Evolutionary conservation across 2,329 filamentous ascomycete genomes (phyloP).

Genomic region (Sporothrix pallida): DNA sequence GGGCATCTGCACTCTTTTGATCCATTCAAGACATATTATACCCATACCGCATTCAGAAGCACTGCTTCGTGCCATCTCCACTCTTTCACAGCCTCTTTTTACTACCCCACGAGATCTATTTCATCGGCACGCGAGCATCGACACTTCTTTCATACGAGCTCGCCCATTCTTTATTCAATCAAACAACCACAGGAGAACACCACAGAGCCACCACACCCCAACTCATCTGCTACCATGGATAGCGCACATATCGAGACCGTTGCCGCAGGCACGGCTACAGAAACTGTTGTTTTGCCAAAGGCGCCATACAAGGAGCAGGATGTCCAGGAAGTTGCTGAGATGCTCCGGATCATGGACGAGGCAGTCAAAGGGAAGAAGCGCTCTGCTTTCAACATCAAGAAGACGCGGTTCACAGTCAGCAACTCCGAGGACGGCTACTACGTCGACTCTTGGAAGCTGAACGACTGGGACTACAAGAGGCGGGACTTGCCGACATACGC

Average conservation of each 20-base stretch:
- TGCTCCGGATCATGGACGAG: slow-evolving; percentile 69
- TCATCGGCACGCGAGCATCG: background rate
- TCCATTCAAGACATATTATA: background rate
- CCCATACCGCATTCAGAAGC: background rate
- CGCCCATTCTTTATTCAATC: background rate
- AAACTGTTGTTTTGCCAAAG: slow-evolving; percentile 38
- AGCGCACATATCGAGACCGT: background rate
- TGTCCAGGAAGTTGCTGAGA: slow-evolving; percentile 65
- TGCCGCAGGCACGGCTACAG: background rate
- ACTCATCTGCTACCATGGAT: slow-evolving; percentile 22
- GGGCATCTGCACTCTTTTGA: background rate
- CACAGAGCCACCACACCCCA: background rate
- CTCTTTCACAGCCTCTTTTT: background rate
- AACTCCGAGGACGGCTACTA: slow-evolving; percentile 66
- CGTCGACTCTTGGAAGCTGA: slow-evolving; percentile 91
- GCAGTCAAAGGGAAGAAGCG: slow-evolving; percentile 61
- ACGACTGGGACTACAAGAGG: slow-evolving; percentile 96
- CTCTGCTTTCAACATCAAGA: slow-evolving; percentile 74
- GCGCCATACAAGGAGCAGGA: slow-evolving; percentile 74
- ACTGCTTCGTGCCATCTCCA: slow-evolving; percentile 4
- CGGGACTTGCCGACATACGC: slow-evolving; percentile 86
- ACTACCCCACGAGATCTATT: background rate
- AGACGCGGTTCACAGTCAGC: slow-evolving; percentile 74
- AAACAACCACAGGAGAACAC: background rate
- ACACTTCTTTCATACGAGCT: background rate